phyloP scores from a whole-genome alignment of 352 stramenopile species.

The Pythium guiyangense region DNA sequence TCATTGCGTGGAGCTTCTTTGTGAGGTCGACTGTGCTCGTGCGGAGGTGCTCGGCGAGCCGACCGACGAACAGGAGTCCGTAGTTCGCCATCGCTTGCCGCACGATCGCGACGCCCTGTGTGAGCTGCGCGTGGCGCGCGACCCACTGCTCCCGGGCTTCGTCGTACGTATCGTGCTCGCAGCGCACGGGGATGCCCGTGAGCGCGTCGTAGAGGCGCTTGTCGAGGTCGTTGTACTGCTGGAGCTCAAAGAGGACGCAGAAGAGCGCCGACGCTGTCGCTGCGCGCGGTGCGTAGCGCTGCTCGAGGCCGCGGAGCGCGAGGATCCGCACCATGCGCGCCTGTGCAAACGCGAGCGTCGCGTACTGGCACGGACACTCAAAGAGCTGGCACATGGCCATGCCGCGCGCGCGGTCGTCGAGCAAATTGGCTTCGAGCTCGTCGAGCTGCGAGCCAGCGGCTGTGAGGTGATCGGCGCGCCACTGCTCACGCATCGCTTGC shows the following conservation, averaged over 20 bases:
- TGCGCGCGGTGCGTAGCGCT: conserved; percentile 36
- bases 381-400: conserved; percentile 64
- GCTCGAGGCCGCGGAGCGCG: conserved; percentile 35
- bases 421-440: conserved; percentile 59
- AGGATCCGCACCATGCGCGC: conserved; percentile 66
- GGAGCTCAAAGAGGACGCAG: conserved; percentile 56
- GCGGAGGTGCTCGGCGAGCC: conserved; percentile 45
- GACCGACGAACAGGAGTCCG: conserved; percentile 58
- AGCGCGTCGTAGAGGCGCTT: conserved; percentile 60
- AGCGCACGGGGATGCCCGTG: conserved; percentile 22
- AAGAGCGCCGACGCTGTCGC: conserved; percentile 45
- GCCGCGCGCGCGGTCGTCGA: conserved; percentile 66
- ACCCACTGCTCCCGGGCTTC: background rate
- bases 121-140: conserved; percentile 18
- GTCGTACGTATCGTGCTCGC: conserved; percentile 10
- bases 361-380: conserved; percentile 70
- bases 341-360: conserved; percentile 47
- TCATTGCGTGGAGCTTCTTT: conserved; percentile 75
- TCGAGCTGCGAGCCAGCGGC: conserved; percentile 23
- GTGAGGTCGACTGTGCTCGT: conserved; percentile 65
- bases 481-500: conserved; percentile 10
- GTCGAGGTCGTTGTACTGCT: conserved; percentile 73
- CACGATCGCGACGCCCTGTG: conserved; percentile 41
- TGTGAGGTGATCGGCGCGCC: conserved; percentile 6
- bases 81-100: conserved; percentile 67